phyloP scores from a whole-genome alignment of 2,329 filamentous ascomycete genomes.

The Colletotrichum trifolii region DNA sequence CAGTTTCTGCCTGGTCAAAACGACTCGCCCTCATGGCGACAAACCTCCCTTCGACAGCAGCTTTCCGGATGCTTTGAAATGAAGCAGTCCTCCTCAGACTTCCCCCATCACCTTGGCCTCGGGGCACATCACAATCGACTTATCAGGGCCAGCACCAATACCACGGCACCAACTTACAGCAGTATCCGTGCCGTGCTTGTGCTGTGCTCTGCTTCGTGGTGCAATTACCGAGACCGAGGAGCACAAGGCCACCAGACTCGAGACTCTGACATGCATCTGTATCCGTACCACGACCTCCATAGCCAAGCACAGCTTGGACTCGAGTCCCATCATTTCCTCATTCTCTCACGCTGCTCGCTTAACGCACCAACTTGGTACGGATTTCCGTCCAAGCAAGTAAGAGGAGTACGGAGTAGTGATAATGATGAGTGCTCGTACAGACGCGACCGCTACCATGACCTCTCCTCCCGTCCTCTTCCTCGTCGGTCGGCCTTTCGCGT shows the following conservation, averaged over 20 bases:
- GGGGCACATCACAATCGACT: not conserved
- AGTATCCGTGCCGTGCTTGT: not conserved
- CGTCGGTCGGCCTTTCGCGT: slow-evolving; percentile 2
- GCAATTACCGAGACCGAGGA: not conserved
- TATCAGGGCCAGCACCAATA: not conserved
- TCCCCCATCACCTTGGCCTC: not conserved
- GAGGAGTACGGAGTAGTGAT: too few species aligned
- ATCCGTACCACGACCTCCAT: not conserved
- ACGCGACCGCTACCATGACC: too few species aligned
- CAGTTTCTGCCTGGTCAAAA: slow-evolving; percentile 2
- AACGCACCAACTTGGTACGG: not conserved
- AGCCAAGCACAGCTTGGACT: not conserved
- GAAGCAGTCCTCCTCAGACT: not conserved
- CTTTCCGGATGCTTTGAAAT: not conserved
- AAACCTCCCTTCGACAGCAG: not conserved
- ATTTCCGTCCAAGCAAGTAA: not conserved
- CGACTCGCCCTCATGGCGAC: too few species aligned
- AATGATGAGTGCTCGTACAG: too few species aligned
- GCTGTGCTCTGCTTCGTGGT: not conserved
- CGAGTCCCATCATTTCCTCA: slow-evolving; percentile 1
- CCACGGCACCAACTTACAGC: slow-evolving; percentile 1
- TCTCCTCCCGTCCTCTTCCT: too few species aligned
- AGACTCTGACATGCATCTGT: slow-evolving; percentile 5
- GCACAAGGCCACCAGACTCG: not conserved
- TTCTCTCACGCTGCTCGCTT: slow-evolving; percentile 15